Evolutionary conservation across 1,139 yeast species (phyloP).

Genomic region (Blastobotrys serpentis): DNA sequence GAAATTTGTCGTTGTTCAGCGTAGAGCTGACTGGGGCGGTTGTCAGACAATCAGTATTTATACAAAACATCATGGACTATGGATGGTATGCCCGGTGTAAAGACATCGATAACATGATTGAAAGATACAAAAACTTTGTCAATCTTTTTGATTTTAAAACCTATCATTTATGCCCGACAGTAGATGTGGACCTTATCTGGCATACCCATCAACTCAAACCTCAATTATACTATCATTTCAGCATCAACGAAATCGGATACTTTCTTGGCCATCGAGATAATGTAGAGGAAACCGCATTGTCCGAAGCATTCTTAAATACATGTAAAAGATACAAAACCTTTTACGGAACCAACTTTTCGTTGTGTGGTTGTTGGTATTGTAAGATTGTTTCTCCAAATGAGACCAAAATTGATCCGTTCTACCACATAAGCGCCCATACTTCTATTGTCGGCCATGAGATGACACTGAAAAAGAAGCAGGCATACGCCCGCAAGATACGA

Average conservation of each 20-base stretch:
- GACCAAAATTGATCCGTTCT: not conserved
- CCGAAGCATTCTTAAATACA: slow-evolving; percentile 31
- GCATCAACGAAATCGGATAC: slow-evolving; percentile 22
- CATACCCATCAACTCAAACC: slow-evolving; percentile 43
- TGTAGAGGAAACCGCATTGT: slow-evolving; percentile 31
- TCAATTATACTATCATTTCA: slow-evolving; percentile 33
- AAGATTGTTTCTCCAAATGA: not conserved
- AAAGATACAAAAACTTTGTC: slow-evolving; percentile 39
- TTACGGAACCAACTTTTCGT: slow-evolving; percentile 33
- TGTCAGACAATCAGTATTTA: slow-evolving; percentile 39
- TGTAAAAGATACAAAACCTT: slow-evolving; percentile 27
- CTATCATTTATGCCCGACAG: slow-evolving; percentile 39
- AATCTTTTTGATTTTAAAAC: slow-evolving; percentile 24
- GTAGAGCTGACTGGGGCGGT: slow-evolving; percentile 41
- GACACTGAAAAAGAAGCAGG: not conserved
- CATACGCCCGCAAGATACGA: not conserved
- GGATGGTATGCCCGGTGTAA: slow-evolving; percentile 38
- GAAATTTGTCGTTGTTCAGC: slow-evolving; percentile 21
- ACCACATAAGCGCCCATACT: not conserved
- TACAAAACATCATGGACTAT: slow-evolving; percentile 36
- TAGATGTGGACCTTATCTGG: slow-evolving; percentile 45
- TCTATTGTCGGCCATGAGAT: not conserved
- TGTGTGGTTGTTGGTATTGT: slow-evolving; percentile 38
- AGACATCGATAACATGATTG: slow-evolving; percentile 31
- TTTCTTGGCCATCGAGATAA: slow-evolving; percentile 39